Base-by-base conservation (phyloP, 139 green algal genomes). In the Penium margaritaceum region DNA sequence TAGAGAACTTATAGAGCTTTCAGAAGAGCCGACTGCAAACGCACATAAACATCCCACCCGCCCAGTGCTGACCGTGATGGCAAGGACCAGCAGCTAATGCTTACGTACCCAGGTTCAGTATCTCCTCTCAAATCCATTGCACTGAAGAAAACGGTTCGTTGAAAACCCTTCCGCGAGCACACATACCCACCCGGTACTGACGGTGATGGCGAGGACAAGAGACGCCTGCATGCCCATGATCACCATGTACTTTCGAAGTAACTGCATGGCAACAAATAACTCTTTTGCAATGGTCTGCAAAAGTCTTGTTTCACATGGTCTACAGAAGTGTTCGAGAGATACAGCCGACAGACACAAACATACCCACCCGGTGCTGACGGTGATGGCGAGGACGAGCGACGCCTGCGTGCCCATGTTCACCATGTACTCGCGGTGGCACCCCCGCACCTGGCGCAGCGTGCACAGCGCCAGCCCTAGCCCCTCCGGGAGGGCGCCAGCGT, bases 371-470 rank as follows among this genome's bases (percentile, higher is more conserved):
- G 78, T 41, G 41, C 72, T 82, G 75, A 82, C 62, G 5, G 78
- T 70, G 34, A 84, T 75, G 29, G 79, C 55, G 5, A 84, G 73
- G 39, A 83, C 75, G 6, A 84, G 75, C 12, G 79, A 81, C 0
- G 76, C 75, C 3, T 37, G 35, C 2, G 73, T 74, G 6, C 79
- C 79, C 76, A 84, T 84, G 75, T 84, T 84, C 5, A 19, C 1
- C 76, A 84, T 79, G 70, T 84, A 84, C 67, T 84, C 35, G 14
- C 30, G n/a, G 35, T 84, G 79, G 75, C 76, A 84, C 6, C 46
- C 61, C 5, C 34, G 60, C 17, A 84, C 75, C 17, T 70, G 70
- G 7, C 76, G 58, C 34, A 80, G 14, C 24, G 60, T 81, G 57
- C 55, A 78, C 12, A 29, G n/a, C 35, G 70, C 67, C 37, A 83